Base-by-base conservation (phyloP, 768 basidiomycete species). In the Suillus variegatus region DNA sequence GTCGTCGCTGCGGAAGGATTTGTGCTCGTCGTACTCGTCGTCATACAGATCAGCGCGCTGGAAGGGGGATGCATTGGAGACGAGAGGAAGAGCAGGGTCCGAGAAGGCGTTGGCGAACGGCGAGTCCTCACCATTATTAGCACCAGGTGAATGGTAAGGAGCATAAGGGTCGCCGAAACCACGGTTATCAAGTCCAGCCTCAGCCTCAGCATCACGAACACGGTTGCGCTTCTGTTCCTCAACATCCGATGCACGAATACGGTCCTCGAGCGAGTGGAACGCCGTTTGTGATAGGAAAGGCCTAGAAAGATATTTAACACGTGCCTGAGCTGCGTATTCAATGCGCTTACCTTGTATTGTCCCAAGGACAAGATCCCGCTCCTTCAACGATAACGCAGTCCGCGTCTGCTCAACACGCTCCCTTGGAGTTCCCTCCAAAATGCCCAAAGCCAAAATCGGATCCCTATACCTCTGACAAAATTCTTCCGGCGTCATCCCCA, bases 191-290 rank as follows among this genome's bases (percentile, higher is more conserved):
- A 90, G 82, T 35, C 89, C 90, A 6, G 85, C 89, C 69, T 89
- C 90, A 13, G 86, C 85, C 76, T 91, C 92, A 16, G 86, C 90
- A 64, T 93, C 90, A 5, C 90, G 86, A 57, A 93, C 79, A 32
- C 90, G 85, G 70, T 91, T 92, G 44, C 92, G 85, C 76, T 92
- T 92, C 74, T 88, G 88, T 73, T 97, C 95, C 64, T 97, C 94
- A 4, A 87, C 88, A 61, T 98, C 97, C 18, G 84, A 83, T 0
- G 90, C 83, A 8, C 97, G 89, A 14, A 99, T 81, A 4, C 87
- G 86, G 72, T 99, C 94, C 74, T 99, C 97, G 20, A 99, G 86
- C 2, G 83, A 80, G 67, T 94, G 93, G 85, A 99, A 98, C 0
- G 93, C 92, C 0, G 72, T 67, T 71, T 96, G 95, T 0, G 90